Conservation (phyloP, 208 protist species). For the Trypanosoma theileri region DNA sequence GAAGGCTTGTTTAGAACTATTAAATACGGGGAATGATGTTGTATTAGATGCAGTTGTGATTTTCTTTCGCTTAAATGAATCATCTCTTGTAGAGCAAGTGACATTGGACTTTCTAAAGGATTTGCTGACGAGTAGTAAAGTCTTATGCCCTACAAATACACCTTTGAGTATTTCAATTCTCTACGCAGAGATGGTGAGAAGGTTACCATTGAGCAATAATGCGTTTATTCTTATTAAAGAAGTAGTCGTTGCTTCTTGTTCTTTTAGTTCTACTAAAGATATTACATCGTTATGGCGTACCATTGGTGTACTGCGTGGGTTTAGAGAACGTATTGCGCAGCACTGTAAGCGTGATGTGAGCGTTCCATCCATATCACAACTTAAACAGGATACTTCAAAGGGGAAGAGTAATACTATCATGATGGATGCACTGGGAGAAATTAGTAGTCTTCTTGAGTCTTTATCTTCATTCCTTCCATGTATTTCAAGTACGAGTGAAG, state of each 20-base stretch:
- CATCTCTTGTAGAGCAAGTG: background rate
- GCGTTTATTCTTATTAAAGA: constrained; percentile 4
- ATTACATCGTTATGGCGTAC: constrained; percentile 9
- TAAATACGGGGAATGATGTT: background rate
- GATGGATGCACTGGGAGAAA: background rate
- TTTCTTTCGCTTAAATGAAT: constrained; percentile 11
- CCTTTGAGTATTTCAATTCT: constrained; percentile 12
- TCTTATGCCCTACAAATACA: background rate
- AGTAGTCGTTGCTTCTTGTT: background rate
- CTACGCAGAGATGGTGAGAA: constrained; percentile 15
- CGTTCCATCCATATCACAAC: background rate
- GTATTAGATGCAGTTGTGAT: constrained; percentile 21
- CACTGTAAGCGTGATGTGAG: background rate
- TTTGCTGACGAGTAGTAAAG: background rate
- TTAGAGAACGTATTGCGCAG: constrained; percentile 13
- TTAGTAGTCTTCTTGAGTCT: constrained; percentile 9
- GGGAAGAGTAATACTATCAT: background rate
- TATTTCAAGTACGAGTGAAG: background rate
- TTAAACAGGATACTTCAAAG: background rate
- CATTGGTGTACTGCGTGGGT: constrained; percentile 23
- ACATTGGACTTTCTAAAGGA: constrained; percentile 4
- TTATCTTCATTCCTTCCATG: background rate
- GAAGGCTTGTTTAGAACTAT: constrained; percentile 5
- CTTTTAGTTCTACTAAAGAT: background rate
- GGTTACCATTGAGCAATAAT: constrained; percentile 1